Conservation (phyloP, 164 flowering plant genomes). For the Cinnamomum chago region DNA sequence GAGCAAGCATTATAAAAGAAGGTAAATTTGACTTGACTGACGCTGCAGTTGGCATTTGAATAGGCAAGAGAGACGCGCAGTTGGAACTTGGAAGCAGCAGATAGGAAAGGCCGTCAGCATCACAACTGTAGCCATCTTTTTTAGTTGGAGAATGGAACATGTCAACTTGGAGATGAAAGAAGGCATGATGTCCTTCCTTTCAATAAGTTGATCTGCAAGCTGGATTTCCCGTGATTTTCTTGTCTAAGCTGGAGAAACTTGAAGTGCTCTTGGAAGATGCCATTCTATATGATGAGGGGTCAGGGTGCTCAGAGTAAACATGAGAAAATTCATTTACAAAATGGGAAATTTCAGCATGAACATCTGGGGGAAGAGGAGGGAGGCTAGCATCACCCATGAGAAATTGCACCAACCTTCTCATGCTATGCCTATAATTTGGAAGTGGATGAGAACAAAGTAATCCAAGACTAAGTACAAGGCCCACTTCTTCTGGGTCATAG, state of each 20-base stretch:
- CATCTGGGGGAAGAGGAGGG: conserved; percentile 23
- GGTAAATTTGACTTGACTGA: too few relatives aligned
- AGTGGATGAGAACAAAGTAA: conserved; percentile 41
- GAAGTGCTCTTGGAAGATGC: conserved; percentile 19
- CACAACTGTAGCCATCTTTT: too few relatives aligned
- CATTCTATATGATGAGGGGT: conserved; percentile 11
- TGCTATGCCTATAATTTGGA: conserved; percentile 39
- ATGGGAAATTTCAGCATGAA: conserved; percentile 17
- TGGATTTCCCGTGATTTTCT: neutral
- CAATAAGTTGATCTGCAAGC: conserved; percentile 14
- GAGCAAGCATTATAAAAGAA: too few relatives aligned
- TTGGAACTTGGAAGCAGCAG: too few relatives aligned
- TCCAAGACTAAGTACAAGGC: conserved; percentile 40
- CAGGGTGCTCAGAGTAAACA: conserved; percentile 4
- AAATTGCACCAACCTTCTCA: conserved; percentile 42
- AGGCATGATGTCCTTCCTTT: neutral
- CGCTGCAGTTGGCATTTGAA: too few relatives aligned
- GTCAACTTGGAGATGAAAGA: neutral
- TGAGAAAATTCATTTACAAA: conserved; percentile 9
- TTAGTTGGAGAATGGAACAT: too few relatives aligned
- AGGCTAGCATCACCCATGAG: conserved; percentile 38
- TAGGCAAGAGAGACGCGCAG: too few relatives aligned
- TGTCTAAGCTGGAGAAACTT: conserved; percentile 19
- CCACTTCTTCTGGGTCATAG: conserved; percentile 26
- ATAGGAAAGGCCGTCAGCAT: too few relatives aligned